phyloP scores from a whole-genome alignment of 257 asterid genomes.

The Paraleonurus japonicus region DNA sequence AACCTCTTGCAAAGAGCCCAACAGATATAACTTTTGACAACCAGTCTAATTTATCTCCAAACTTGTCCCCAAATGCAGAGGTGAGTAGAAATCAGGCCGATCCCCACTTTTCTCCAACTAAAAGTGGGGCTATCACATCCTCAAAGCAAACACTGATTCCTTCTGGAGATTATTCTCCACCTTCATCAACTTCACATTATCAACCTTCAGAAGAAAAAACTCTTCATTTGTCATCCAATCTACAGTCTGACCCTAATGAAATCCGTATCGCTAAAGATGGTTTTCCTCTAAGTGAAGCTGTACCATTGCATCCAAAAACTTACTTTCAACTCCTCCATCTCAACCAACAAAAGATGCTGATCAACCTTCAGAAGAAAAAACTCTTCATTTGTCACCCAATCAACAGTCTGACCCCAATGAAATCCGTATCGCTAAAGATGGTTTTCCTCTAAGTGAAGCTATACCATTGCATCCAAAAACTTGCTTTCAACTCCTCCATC shows the following conservation, averaged over 20 bases:
- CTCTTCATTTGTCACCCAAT: conserved; percentile 18
- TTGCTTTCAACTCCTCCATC: conserved; percentile 36
- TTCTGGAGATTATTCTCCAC: conserved; percentile 33
- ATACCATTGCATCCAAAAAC: conserved; percentile 26
- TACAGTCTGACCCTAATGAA: conserved; percentile 24
- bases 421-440: conserved; percentile 24
- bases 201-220: conserved; percentile 27
- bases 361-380: conserved; percentile 28
- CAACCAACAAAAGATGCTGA: conserved; percentile 39
- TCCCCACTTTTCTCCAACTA: conserved; percentile 29
- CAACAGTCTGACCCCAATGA: conserved; percentile 25
- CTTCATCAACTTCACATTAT: conserved; percentile 31
- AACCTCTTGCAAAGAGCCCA: conserved; percentile 34
- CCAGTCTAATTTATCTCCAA: conserved; percentile 31
- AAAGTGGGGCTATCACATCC: conserved; percentile 27
- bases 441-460: conserved; percentile 33
- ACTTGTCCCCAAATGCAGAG: conserved; percentile 33
- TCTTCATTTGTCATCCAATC: conserved; percentile 20
- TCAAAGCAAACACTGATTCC: conserved; percentile 28
- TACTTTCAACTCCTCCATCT: conserved; percentile 37
- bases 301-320: conserved; percentile 24
- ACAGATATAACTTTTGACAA: conserved; percentile 29
- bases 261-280: conserved; percentile 18
- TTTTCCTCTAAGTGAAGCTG: conserved; percentile 32
- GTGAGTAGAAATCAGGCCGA: conserved; percentile 31